Conservation (phyloP, 225 moss, liverwort and hornwort genomes). For the Ulota crispa region DNA sequence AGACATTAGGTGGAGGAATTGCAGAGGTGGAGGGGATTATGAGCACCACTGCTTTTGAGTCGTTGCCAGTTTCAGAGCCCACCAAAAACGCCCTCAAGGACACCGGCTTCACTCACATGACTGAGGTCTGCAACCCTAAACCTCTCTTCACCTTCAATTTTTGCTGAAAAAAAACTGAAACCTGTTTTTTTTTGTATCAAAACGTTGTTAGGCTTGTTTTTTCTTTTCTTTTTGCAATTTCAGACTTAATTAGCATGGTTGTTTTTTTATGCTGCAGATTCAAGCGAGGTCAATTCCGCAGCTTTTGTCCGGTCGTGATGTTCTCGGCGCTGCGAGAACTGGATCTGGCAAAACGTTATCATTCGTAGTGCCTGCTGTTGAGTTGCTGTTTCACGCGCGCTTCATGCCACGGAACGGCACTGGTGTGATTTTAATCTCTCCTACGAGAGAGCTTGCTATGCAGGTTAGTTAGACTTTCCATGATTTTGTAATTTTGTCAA, state of each 20-base stretch:
- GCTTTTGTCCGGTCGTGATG: slow-evolving; percentile 82
- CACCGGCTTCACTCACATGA: slow-evolving; percentile 93
- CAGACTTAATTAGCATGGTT: background rate
- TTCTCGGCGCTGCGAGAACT: slow-evolving; percentile 94
- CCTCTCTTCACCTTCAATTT: background rate
- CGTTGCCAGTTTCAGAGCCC: slow-evolving; percentile 82
- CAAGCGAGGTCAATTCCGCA: slow-evolving; percentile 95
- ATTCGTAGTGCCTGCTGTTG: slow-evolving; percentile 82
- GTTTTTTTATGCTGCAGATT: slow-evolving; percentile 52
- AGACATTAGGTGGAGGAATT: slow-evolving; percentile 69
- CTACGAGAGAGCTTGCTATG: slow-evolving; percentile 96
- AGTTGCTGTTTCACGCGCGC: slow-evolving; percentile 81
- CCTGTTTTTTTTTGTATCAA: background rate
- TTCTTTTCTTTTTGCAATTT: background rate
- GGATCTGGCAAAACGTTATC: slow-evolving; percentile 95
- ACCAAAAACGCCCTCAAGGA: slow-evolving; percentile 85
- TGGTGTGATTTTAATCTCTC: slow-evolving; percentile 88
- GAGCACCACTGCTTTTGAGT: slow-evolving; percentile 82
- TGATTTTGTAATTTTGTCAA: background rate
- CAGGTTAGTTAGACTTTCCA: slow-evolving; percentile 62
- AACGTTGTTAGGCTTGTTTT: background rate
- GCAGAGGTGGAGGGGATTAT: slow-evolving; percentile 85
- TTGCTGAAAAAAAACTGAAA: background rate
- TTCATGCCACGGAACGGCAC: slow-evolving; percentile 98
- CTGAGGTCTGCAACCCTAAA: slow-evolving; percentile 50